phyloP scores from a whole-genome alignment of 306 rosid species.

The Pyrus bretschneideri region DNA sequence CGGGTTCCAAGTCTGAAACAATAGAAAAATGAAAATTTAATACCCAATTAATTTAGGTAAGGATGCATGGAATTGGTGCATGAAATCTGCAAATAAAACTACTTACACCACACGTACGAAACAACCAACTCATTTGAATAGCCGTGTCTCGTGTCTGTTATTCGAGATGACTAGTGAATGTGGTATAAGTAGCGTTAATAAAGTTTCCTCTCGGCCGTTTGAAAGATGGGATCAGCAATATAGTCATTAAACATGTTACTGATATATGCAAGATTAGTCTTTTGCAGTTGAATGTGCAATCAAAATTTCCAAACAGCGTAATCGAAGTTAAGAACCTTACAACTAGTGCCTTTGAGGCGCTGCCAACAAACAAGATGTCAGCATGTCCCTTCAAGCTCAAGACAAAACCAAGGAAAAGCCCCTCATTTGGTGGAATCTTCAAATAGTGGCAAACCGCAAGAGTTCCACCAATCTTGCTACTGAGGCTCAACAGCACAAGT shows the following conservation, averaged over 20 bases:
- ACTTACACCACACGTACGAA: neutral
- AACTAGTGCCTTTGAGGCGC: slow-evolving; percentile 38
- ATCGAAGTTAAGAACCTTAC: slow-evolving; percentile 42
- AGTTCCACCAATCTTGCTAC: slow-evolving; percentile 69
- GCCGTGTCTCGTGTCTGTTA: no score
- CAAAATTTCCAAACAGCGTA: no score
- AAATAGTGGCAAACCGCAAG: slow-evolving; percentile 56
- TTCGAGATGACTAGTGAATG: neutral
- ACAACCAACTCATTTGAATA: no score
- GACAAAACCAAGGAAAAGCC: slow-evolving; percentile 63
- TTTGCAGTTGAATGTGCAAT: neutral
- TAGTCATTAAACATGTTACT: neutral
- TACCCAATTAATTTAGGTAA: neutral
- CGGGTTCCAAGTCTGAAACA: slow-evolving; percentile 40
- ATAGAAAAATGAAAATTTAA: slow-evolving; percentile 3
- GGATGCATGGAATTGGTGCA: no score
- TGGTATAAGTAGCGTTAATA: neutral
- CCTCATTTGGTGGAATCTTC: slow-evolving; percentile 60
- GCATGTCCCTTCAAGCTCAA: slow-evolving; percentile 86
- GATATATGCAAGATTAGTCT: no score
- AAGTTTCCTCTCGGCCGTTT: neutral
- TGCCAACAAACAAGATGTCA: slow-evolving; percentile 74
- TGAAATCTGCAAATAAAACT: neutral
- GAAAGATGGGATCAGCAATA: neutral
- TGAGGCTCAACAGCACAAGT: slow-evolving; percentile 55